Conservation (phyloP, 495 filamentous ascomycete species). For the Hypoxylon rickii region DNA sequence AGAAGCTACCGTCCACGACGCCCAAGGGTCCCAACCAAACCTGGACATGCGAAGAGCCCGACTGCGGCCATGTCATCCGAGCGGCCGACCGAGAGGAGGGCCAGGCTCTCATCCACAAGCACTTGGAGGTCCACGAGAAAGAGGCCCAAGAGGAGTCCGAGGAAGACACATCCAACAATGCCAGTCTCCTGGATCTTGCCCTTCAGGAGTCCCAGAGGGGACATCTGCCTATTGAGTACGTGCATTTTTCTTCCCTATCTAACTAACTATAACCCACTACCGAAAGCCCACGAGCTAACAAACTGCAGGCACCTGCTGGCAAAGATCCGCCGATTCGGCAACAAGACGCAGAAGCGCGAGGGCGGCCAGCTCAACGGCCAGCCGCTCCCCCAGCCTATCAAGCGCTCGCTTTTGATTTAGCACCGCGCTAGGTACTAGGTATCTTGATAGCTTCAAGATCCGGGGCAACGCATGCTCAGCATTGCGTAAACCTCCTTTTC, state of each 20-base stretch:
- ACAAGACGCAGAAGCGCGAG: conserved; percentile 34
- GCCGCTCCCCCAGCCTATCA: conserved; percentile 40
- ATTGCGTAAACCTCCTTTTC: neutral
- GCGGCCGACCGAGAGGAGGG: conserved; percentile 60
- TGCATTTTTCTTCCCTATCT: conserved; percentile 32
- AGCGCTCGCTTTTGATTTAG: conserved; percentile 43
- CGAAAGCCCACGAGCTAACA: conserved; percentile 26
- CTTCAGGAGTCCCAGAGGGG: conserved; percentile 57
- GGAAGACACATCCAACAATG: conserved; percentile 33
- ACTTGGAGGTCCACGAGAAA: conserved; percentile 69
- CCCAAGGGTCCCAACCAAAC: conserved; percentile 62
- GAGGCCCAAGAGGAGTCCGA: conserved; percentile 63
- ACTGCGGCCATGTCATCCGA: conserved; percentile 66
- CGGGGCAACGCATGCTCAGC: no score
- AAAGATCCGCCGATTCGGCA: conserved; percentile 48
- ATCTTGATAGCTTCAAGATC: no score
- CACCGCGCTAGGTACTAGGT: no score
- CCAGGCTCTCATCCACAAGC: conserved; percentile 63
- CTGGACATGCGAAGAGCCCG: conserved; percentile 73
- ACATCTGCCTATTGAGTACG: conserved; percentile 65
- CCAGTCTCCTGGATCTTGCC: conserved; percentile 39
- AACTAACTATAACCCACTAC: conserved; percentile 14
- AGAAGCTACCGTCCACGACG: conserved; percentile 49
- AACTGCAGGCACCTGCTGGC: conserved; percentile 47
- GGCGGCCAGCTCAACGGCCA: conserved; percentile 31